Evolutionary conservation across 108 stramenopile genomes (phyloP).

Genomic region (Nitzschia sp.): DNA sequence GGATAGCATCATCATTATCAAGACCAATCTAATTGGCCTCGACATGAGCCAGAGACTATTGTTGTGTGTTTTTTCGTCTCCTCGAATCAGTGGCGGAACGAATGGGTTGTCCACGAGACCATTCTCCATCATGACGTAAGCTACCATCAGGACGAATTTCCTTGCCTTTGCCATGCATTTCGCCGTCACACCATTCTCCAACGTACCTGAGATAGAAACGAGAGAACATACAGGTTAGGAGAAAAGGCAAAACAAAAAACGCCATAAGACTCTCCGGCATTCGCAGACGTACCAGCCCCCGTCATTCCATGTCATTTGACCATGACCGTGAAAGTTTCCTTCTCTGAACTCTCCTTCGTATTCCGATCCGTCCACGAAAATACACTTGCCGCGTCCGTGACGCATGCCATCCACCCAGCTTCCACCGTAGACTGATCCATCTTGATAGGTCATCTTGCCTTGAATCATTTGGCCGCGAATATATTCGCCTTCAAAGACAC

Average conservation of each 20-base stretch:
- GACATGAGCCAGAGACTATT: too few relatives aligned
- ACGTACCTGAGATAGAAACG: too few relatives aligned
- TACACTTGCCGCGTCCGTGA: constrained; percentile 49
- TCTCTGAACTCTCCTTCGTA: constrained; percentile 61
- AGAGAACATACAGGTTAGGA: too few relatives aligned
- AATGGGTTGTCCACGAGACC: constrained; percentile 53
- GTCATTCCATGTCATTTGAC: constrained; percentile 60
- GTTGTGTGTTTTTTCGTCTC: constrained; percentile 23
- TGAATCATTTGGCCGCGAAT: constrained; percentile 56
- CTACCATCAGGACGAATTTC: constrained; percentile 52
- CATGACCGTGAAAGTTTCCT: constrained; percentile 54
- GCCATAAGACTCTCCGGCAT: too few relatives aligned
- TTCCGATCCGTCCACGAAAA: constrained; percentile 50
- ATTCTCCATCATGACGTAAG: constrained; percentile 55
- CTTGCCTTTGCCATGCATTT: constrained; percentile 59
- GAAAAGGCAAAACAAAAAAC: too few relatives aligned
- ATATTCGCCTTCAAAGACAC: constrained; percentile 56
- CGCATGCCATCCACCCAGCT: constrained; percentile 58
- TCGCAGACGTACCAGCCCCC: constrained; percentile 58
- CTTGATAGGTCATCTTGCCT: constrained; percentile 60
- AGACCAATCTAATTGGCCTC: too few relatives aligned
- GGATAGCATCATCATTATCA: too few relatives aligned
- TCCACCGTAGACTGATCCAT: constrained; percentile 45
- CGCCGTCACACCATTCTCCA: constrained; percentile 60
- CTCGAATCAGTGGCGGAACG: constrained; percentile 34